A percentile compares a stretch with the other conserved stretches of the same genome.
These are phyloP conservation scores for Wickerhamiella australiensis DNA, from an alignment of 805 yeast species.

Conservation along the genomic window DNA sequence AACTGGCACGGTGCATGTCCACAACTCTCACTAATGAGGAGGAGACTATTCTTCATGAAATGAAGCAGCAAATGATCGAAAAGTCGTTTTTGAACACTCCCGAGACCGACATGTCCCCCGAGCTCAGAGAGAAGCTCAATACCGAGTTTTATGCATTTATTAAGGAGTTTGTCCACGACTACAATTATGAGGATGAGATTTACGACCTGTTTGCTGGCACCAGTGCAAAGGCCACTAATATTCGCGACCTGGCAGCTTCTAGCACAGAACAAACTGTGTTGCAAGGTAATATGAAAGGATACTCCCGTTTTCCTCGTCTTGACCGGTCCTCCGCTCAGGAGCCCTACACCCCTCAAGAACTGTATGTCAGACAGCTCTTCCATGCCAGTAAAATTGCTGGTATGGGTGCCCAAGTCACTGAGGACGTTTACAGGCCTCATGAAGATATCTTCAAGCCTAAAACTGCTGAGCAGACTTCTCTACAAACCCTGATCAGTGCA, in stretches of 20 bases:
- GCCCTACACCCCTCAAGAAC: constrained; percentile 67
- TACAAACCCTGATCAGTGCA: constrained; percentile 68
- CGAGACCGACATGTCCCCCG: constrained; percentile 23
- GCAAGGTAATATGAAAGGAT: constrained; percentile 19
- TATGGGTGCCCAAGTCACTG: constrained; percentile 50
- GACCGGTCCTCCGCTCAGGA: constrained; percentile 46
- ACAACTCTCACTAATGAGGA: constrained; percentile 10
- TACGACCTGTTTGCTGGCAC: constrained; percentile 18
- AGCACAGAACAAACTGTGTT: background rate
- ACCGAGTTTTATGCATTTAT: constrained; percentile 21
- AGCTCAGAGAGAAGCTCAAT: constrained; percentile 24
- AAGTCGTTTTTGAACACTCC: constrained; percentile 18
- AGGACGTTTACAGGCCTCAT: constrained; percentile 56
- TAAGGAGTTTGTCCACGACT: constrained; percentile 14
- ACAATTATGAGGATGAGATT: constrained; percentile 21
- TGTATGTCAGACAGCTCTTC: constrained; percentile 58
- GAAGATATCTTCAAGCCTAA: constrained; percentile 51
- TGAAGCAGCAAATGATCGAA: constrained; percentile 15
- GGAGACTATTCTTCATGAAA: constrained; percentile 8
- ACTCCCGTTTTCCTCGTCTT: constrained; percentile 44
- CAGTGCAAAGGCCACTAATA: constrained; percentile 14
- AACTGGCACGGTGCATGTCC: background rate
- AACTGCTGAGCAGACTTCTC: constrained; percentile 43
- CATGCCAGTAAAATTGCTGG: constrained; percentile 43
- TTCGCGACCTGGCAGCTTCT: constrained; percentile 8